Conservation (phyloP, 441 rosid genomes). For the Euphorbia celastroides region DNA sequence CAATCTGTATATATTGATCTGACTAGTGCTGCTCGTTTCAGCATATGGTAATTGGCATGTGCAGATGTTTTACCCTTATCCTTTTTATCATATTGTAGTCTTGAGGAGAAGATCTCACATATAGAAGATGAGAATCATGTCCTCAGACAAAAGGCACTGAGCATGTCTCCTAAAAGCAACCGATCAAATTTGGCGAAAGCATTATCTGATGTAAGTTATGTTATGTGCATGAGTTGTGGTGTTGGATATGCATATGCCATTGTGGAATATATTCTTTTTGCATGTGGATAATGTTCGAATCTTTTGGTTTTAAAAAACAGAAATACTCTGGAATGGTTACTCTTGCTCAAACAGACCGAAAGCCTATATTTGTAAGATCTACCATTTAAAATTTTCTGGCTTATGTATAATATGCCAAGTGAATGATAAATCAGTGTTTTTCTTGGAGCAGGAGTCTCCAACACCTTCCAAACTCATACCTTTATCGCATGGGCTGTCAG, state of each 20-base stretch:
- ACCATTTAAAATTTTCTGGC: slow-evolving; percentile 10
- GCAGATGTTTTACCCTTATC: slow-evolving; percentile 6
- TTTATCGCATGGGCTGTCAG: slow-evolving; percentile 68
- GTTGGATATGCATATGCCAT: background rate
- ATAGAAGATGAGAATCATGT: slow-evolving; percentile 87
- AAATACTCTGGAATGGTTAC: slow-evolving; percentile 51
- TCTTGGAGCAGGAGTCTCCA: slow-evolving; percentile 71
- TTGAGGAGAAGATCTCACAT: slow-evolving; percentile 69
- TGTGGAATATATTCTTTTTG: background rate
- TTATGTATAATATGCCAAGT: background rate
- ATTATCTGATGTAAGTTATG: slow-evolving; percentile 64
- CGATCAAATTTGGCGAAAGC: slow-evolving; percentile 42
- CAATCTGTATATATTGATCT: background rate
- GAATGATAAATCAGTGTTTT: slow-evolving; percentile 7
- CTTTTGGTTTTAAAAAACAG: slow-evolving; percentile 35
- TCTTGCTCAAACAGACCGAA: slow-evolving; percentile 50
- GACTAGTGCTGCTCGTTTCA: background rate
- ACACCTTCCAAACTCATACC: slow-evolving; percentile 85
- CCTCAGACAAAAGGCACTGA: slow-evolving; percentile 71
- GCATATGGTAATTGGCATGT: background rate
- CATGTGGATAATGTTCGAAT: background rate
- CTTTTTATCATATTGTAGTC: slow-evolving; percentile 35
- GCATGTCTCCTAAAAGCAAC: slow-evolving; percentile 47
- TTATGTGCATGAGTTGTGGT: background rate
- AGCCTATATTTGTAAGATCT: slow-evolving; percentile 65